Evolutionary conservation across 2,329 filamentous ascomycete species (phyloP).

Genomic region (Elsinoe perseae): DNA sequence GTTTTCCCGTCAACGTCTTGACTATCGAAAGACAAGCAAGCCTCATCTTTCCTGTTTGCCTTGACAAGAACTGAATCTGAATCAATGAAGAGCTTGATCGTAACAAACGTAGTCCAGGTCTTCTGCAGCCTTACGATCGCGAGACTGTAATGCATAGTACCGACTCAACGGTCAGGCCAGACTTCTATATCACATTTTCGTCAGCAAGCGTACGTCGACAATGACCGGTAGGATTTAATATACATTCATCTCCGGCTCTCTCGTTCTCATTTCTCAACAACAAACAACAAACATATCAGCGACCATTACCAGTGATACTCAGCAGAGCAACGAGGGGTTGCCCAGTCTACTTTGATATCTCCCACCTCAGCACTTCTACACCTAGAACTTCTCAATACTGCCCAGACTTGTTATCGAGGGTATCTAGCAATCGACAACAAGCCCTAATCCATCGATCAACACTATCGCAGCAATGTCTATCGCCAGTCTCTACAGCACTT

Average conservation of each 20-base stretch:
- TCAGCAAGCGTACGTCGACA: background rate
- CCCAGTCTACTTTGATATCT: conserved; percentile 9
- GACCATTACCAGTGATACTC: background rate
- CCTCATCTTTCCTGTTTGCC: background rate
- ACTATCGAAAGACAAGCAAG: conserved; percentile 14
- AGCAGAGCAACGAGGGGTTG: conserved; percentile 5
- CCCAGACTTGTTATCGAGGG: background rate
- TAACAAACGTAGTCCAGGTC: background rate
- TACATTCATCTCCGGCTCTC: conserved; percentile 8
- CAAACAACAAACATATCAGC: conserved; percentile 4
- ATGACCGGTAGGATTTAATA: conserved; percentile 10
- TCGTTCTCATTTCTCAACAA: background rate
- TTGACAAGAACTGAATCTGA: background rate
- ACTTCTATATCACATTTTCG: background rate
- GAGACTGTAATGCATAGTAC: background rate
- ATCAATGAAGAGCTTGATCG: conserved; percentile 4
- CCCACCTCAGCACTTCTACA: background rate
- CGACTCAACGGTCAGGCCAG: conserved; percentile 1
- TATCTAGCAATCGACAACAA: background rate
- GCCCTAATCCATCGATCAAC: background rate
- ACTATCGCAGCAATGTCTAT: conserved; percentile 3
- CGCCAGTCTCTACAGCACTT: conserved; percentile 5
- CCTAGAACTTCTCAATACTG: background rate
- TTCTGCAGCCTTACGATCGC: background rate
- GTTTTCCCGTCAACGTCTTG: background rate